Conservation (phyloP, 345 rosid genomes). For the Atalantia buxifolia region DNA sequence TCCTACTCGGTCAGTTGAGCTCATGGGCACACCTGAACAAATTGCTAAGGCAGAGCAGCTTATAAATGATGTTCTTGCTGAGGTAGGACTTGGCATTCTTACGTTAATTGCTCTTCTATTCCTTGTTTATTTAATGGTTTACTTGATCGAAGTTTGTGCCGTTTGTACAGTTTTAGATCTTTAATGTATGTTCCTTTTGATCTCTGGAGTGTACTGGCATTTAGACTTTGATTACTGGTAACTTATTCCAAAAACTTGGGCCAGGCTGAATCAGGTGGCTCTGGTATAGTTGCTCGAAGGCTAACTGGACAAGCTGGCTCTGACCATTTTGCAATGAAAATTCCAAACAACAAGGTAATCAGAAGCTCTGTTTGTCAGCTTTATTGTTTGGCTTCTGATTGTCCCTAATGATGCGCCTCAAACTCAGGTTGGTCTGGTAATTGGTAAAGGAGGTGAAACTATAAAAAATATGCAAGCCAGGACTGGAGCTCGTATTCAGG, state of each 20-base stretch:
- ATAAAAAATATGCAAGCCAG: slow-evolving; percentile 95
- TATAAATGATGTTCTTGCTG: slow-evolving; percentile 88
- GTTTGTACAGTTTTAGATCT: not conserved
- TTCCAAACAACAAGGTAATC: slow-evolving; percentile 87
- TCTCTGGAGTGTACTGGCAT: not conserved
- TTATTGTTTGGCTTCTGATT: slow-evolving; percentile 12
- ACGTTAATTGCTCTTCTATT: not conserved
- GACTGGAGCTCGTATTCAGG: slow-evolving; percentile 98
- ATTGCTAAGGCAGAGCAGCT: slow-evolving; percentile 86
- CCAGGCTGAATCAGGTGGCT: slow-evolving; percentile 94
- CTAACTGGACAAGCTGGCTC: slow-evolving; percentile 72
- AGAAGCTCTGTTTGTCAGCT: slow-evolving; percentile 4
- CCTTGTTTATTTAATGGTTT: not conserved
- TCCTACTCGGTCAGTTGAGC: slow-evolving; percentile 67
- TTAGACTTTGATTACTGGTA: not conserved
- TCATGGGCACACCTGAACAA: slow-evolving; percentile 79
- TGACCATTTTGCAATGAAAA: slow-evolving; percentile 68
- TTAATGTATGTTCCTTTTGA: not conserved
- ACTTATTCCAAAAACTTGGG: slow-evolving; percentile 1
- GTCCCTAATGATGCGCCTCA: slow-evolving; percentile 20
- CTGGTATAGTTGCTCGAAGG: slow-evolving; percentile 74
- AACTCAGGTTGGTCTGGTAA: slow-evolving; percentile 94
- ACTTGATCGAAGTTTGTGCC: not conserved
- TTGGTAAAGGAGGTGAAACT: slow-evolving; percentile 99
- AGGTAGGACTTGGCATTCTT: slow-evolving; percentile 30